phyloP scores from a whole-genome alignment of 169 alveolate genomes.

The Perkinsus olseni region DNA sequence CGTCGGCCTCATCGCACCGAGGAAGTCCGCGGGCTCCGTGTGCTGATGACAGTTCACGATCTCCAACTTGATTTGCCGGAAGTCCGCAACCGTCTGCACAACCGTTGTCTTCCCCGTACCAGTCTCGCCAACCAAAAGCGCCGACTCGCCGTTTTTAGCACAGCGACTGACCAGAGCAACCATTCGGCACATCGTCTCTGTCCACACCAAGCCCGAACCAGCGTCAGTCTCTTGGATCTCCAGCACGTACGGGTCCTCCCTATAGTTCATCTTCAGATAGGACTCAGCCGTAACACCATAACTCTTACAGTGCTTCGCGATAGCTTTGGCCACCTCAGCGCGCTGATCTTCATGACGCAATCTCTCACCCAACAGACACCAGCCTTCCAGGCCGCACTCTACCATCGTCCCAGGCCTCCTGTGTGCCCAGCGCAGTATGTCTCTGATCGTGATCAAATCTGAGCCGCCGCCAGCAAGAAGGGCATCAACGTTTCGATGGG shows the following conservation, averaged over 20 bases:
- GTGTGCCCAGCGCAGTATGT: conserved; percentile 96
- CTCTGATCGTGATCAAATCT: conserved; percentile 93
- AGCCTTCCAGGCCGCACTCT: conserved; percentile 80
- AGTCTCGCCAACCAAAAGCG: conserved; percentile 98
- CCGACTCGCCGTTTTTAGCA: conserved; percentile 85
- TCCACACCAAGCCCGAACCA: conserved; percentile 35
- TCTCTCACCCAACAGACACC: conserved; percentile 86
- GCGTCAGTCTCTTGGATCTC: conserved; percentile 25
- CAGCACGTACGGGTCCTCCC: conserved; percentile 34
- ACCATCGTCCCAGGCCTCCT: conserved; percentile 66
- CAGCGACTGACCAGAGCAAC: conserved; percentile 80
- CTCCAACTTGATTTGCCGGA: conserved; percentile 42
- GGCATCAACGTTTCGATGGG: conserved; percentile 51
- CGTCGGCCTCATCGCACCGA: conserved; percentile 86
- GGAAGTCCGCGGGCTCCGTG: conserved; percentile 91
- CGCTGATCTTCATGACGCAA: conserved; percentile 76
- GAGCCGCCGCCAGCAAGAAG: conserved; percentile 47
- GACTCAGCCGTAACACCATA: conserved; percentile 27
- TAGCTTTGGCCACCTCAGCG: conserved; percentile 40
- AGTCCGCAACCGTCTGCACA: conserved; percentile 76
- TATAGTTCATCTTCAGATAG: conserved; percentile 30
- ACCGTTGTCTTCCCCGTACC: conserved; percentile 99
- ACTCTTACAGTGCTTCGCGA: conserved; percentile 38
- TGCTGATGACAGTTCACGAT: conserved; percentile 91
- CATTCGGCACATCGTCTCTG: conserved; percentile 53